Percentiles rank a stretch among this genome's conserved stretches.
phyloP scores from a whole-genome alignment of 495 filamentous ascomycete species.

The Lasiosphaeria miniovina region DNA sequence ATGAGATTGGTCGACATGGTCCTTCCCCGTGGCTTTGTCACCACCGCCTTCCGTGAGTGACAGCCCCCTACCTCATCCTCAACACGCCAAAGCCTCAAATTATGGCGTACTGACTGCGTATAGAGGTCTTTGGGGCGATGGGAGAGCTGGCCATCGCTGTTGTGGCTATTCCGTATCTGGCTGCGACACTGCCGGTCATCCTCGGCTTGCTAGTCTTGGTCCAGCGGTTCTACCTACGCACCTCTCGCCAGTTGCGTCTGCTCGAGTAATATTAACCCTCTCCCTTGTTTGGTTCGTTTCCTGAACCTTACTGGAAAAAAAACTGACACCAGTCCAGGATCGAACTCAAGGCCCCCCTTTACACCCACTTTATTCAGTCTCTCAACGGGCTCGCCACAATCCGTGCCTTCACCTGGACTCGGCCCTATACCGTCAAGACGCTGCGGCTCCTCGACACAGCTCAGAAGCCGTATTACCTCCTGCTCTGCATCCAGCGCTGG shows the following conservation, averaged over 20 bases:
- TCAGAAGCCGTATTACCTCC: slow-evolving; percentile 43
- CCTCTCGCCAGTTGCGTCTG: slow-evolving; percentile 53
- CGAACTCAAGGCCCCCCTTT: slow-evolving; percentile 33
- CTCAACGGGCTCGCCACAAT: slow-evolving; percentile 44
- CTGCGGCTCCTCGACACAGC: slow-evolving; percentile 47
- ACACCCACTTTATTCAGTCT: slow-evolving; percentile 38
- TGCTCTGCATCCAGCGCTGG: slow-evolving; percentile 47
- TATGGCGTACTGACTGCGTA: too few relatives aligned
- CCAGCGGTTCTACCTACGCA: slow-evolving; percentile 53
- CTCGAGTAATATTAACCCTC: slow-evolving; percentile 33
- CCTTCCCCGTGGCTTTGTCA: slow-evolving; percentile 1
- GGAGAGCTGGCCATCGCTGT: slow-evolving; percentile 28
- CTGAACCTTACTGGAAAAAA: neutral
- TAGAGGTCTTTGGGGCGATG: neutral
- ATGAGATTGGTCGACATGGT: slow-evolving; percentile 13
- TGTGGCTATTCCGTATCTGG: slow-evolving; percentile 21
- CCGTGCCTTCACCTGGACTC: slow-evolving; percentile 42
- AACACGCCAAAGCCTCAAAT: too few relatives aligned
- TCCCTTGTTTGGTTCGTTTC: too few relatives aligned
- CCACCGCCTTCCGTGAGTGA: neutral
- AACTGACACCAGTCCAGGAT: slow-evolving; percentile 16
- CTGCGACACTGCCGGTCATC: slow-evolving; percentile 24
- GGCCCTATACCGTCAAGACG: slow-evolving; percentile 41
- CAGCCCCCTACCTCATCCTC: too few relatives aligned
- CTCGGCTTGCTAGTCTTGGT: slow-evolving; percentile 38